Percentiles rank a stretch among this genome's conserved stretches.
These are phyloP conservation scores for Metschnikowia hibisci DNA, from an alignment of 805 yeast species.

Conservation along the genomic window DNA sequence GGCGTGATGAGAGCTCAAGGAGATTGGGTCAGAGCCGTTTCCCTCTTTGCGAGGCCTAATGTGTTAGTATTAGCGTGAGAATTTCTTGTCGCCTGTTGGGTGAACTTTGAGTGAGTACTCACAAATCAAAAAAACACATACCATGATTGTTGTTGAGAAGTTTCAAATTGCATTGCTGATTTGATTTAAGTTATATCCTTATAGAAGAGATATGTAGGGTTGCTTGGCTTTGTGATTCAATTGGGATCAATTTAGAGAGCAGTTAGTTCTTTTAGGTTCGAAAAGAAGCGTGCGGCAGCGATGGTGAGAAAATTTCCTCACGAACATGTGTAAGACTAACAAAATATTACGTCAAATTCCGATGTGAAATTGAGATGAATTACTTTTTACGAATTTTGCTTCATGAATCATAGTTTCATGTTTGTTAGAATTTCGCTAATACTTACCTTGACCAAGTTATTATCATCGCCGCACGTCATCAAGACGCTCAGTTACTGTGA, in stretches of 20 bases:
- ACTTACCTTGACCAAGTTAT: not conserved
- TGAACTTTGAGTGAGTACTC: not conserved
- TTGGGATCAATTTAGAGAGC: not conserved
- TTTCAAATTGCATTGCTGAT: conserved; percentile 11
- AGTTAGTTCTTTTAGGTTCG: not conserved
- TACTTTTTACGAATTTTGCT: not conserved
- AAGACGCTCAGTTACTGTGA: not conserved
- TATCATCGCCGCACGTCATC: not conserved
- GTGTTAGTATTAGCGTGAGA: conserved; percentile 7
- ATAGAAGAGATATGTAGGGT: not conserved
- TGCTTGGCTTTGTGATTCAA: not conserved
- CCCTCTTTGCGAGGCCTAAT: conserved; percentile 17
- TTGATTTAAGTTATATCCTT: not conserved
- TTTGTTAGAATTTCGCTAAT: not conserved
- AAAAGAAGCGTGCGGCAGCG: conserved; percentile 5
- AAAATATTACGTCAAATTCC: too few relatives aligned
- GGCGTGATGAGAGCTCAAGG: not conserved
- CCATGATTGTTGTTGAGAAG: conserved; percentile 14
- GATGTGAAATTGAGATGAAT: not conserved
- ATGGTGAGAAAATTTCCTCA: conserved; percentile 6
- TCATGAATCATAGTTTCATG: too few relatives aligned
- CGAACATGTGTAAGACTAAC: not conserved
- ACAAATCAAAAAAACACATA: conserved; percentile 7
- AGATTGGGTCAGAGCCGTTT: conserved; percentile 8
- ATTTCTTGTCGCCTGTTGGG: not conserved